Base-by-base conservation (phyloP, 331 rosid genomes). In the Dryas integrifolia region DNA sequence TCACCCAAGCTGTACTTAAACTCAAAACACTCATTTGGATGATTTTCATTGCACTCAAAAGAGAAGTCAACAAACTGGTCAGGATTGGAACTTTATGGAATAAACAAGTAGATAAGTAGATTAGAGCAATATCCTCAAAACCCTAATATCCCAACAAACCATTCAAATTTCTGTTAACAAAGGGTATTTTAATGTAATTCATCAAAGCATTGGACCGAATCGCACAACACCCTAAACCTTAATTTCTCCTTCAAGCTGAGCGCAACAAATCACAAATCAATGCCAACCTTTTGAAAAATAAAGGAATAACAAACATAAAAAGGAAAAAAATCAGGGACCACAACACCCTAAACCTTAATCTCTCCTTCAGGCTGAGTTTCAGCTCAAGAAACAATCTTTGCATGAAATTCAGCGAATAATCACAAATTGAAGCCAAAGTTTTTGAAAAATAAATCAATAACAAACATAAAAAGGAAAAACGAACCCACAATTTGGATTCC, bases 271-370 rank as follows among this genome's bases (percentile, higher is more conserved):
- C 12, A 49, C 4, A 13, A 49, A 11, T 49, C 13, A n/a, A 4
- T 1, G 55, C 55, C 15, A 49, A 49, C 11, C 6, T 49, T 49
- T 13, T 21, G 24, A 12, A 49, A 11, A 11, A 5, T 13, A 13
- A 49, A 49, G 55, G 15, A 49, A 49, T 49, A 49, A 61, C 48
- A 14, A 61, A 26, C 26, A 53, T 16, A 16, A n/a, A 53, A n/a
- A 18, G 11, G 58, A 7, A 50, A n/a, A 24, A 10, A 53, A 53
- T 16, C 26, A 53, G 26, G 6, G 24, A n/a, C 30, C 58, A 53
- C 24, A 73, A 75, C 83, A 72, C 80, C 86, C 79, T 67, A 79
- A 83, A 69, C 77, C 82, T 81, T 63, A 64, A 70, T 35, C 44
- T 41, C 59, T 53, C 65, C 53, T 13, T 58, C 47, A 26, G 65